Base-by-base conservation (phyloP, 2,329 filamentous ascomycete genomes). In the Thelonectria olida region DNA sequence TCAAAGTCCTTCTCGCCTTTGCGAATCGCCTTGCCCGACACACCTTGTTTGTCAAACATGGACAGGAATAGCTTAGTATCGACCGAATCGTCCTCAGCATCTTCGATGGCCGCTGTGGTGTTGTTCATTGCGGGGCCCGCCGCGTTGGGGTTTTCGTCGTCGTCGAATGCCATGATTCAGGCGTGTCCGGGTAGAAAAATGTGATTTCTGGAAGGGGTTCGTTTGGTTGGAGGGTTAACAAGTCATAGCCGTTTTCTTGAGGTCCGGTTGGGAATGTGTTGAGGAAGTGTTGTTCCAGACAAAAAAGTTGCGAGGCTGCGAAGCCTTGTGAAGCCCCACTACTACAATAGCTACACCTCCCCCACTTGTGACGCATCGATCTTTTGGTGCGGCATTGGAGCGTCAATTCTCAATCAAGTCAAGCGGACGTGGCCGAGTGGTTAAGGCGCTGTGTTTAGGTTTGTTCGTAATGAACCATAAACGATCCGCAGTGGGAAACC, bases 1-100 rank as follows among this genome's bases (percentile, higher is more conserved):
- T 98, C 96, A 76, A 97, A 99, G 80, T 99, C 96, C 78, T 99
- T 99, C 76, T 97, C 93, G 62, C 96, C 96, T 65, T 93, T 92
- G 67, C 95, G 93, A 34, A 97, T 93, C 10, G 94, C 85, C 69
- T 88, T 87, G 51, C 82, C 77, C 8, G 84, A 84, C 42, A 83
- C 77, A 47, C 81, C 79, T 54, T 80, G 79, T 72, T 85, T 85
- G 62, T 80, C 75, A 64, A 84, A 82, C 64, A 85, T 77, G 27
- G 84, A 79, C 4, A 81, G 80, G 64, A 89, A 89, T 64, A 94
- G 90, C 66, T 92, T 90, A 76, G 95, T 97, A 79, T 98, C 95
- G 72, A 94, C 93, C 2, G 90, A 87, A 75, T 94, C 91, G 70
- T 97, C 94, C 39, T 90, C 90, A 54, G 88, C 88, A 48, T 88